These are phyloP conservation scores for Colletotrichum trifolii DNA, from an alignment of 2,329 filamentous ascomycete species.

Conservation along the genomic window DNA sequence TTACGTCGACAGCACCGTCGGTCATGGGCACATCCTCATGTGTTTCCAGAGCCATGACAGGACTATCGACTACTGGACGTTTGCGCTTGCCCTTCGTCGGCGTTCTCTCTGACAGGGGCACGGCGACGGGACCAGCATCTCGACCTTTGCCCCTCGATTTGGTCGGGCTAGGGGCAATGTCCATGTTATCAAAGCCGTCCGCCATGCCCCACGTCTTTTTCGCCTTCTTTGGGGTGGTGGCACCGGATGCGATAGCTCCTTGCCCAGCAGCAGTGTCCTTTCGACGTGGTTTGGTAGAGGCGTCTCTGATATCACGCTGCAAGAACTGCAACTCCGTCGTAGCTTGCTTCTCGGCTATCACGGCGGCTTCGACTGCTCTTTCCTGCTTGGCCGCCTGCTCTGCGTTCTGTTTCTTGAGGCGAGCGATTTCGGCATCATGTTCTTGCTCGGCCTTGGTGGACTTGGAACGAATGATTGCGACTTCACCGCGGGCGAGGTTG, in stretches of 20 bases:
- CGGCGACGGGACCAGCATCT: conserved; percentile 55
- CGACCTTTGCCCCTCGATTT: conserved; percentile 58
- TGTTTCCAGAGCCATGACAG: conserved; percentile 69
- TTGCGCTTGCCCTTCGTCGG: conserved; percentile 80
- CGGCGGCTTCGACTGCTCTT: conserved; percentile 71
- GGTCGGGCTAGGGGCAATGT: conserved; percentile 64
- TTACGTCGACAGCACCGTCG: conserved; percentile 38
- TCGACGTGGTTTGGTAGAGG: conserved; percentile 57
- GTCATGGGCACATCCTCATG: conserved; percentile 55
- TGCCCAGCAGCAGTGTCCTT: conserved; percentile 50
- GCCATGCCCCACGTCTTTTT: conserved; percentile 68
- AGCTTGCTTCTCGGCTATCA: conserved; percentile 72
- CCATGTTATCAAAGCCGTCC: conserved; percentile 82
- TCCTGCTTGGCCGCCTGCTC: conserved; percentile 74
- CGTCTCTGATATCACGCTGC: conserved; percentile 76
- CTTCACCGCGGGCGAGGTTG: conserved; percentile 75
- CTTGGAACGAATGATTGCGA: conserved; percentile 79
- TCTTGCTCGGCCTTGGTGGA: conserved; percentile 70
- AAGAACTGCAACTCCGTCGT: conserved; percentile 79
- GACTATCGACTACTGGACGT: conserved; percentile 72
- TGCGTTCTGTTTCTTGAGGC: conserved; percentile 70
- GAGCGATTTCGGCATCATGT: conserved; percentile 70
- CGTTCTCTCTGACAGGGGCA: conserved; percentile 62
- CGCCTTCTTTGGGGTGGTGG: conserved; percentile 68
- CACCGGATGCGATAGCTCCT: conserved; percentile 40